phyloP scores from a whole-genome alignment of 805 yeast species.

The Cephaloascus fragrans region DNA sequence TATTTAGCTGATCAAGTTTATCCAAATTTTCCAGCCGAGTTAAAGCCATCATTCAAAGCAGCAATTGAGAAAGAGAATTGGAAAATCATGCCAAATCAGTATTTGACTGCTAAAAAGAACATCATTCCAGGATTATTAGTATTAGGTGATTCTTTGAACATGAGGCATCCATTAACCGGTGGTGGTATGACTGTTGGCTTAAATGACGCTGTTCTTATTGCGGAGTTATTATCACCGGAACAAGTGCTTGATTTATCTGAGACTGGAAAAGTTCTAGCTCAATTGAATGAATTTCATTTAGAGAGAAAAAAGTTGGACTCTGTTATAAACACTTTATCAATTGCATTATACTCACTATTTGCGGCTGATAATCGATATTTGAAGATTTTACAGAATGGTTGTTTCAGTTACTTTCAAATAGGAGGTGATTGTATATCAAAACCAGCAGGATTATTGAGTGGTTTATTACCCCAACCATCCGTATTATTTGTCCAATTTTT shows the following conservation, averaged over 20 bases:
- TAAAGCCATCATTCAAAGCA: slow-evolving; percentile 56
- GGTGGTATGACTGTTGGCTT: slow-evolving; percentile 99
- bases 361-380: slow-evolving; percentile 73
- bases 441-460: slow-evolving; percentile 80
- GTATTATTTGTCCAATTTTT: slow-evolving; percentile 78
- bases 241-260: slow-evolving; percentile 47
- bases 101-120: slow-evolving; percentile 68
- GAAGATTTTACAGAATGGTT: slow-evolving; percentile 70
- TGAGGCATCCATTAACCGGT: slow-evolving; percentile 98
- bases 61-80: slow-evolving; percentile 52
- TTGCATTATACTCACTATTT: slow-evolving; percentile 82
- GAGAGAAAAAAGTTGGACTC: slow-evolving; percentile 72
- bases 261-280: slow-evolving; percentile 43
- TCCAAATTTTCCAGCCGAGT: slow-evolving; percentile 55
- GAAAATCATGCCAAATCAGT: slow-evolving; percentile 91
- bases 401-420: slow-evolving; percentile 73
- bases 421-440: slow-evolving; percentile 76
- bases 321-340: slow-evolving; percentile 82
- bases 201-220: slow-evolving; percentile 68
- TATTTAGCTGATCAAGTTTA: slow-evolving; percentile 55
- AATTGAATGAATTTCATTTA: slow-evolving; percentile 58
- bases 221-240: slow-evolving; percentile 49
- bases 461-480: slow-evolving; percentile 68
- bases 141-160: slow-evolving; percentile 89
- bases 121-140: slow-evolving; percentile 66